Evolutionary conservation across 306 rosid species (phyloP), one percentile per base, ranked within the genome.

Genomic region (Casuarina cunninghamiana): DNA sequence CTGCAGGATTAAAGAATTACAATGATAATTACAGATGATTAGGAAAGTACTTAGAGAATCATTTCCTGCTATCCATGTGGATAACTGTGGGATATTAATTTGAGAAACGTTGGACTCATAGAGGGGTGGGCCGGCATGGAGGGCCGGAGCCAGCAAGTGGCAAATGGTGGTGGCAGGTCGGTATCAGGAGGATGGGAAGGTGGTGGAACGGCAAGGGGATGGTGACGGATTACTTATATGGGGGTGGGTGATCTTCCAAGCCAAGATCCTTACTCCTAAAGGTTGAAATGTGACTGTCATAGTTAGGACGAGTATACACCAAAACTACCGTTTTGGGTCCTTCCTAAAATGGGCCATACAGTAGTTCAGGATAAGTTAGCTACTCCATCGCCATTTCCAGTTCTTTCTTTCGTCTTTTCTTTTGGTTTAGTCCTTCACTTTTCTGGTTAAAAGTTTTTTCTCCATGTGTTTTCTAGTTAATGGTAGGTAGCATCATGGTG

Each of bases 241-340:
- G 69, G 43, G 69, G 7, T 55, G 35, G 71, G 80, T 71, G 86
- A 81, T 71, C 86, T 87, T 89, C 72, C 55, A 87, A 83, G 89
- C 74, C 82, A 85, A 81, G 86, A 55, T 74, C 79, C 72, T 38
- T 15, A 17, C 58, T 69, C 13, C n/a, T 26, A 41, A 19, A 48
- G 53, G 93, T 73, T 87, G 79, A 81, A 80, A 5, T 51, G 88
- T 85, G 75, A 19, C 83, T 83, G 81, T 89, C 93, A 37, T 79
- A 74, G 88, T 80, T 83, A 80, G 68, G 66, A 39, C 57, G 61
- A 41, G 39, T 39, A 39, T 16, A 65, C 32, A 26, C 32, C 32
- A 26, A 26, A 26, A 26, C 32, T 26, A 26, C 32, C 32, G 32
- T 26, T 26, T 26, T 26, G 12, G 62, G 12, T 55, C 60, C 58